Conservation (phyloP, 805 yeast species). For the Candida adriatica region DNA sequence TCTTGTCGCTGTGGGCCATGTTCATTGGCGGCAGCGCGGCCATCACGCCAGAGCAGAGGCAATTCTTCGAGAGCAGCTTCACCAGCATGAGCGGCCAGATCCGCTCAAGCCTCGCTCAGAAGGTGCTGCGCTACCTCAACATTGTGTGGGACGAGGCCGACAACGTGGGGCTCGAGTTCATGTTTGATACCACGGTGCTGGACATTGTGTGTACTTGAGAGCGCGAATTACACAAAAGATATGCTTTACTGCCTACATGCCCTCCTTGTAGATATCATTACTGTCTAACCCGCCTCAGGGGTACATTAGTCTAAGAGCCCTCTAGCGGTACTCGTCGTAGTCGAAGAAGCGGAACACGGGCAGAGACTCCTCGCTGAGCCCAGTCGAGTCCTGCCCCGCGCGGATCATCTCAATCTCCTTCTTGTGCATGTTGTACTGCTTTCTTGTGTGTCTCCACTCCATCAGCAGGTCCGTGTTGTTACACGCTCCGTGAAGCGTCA, state of each 20-base stretch:
- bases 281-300: too few relatives aligned
- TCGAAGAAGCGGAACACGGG: slow-evolving; percentile 30
- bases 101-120: slow-evolving; percentile 16
- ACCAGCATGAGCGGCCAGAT: slow-evolving; percentile 11
- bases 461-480: slow-evolving; percentile 29
- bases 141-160: slow-evolving; percentile 20
- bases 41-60: slow-evolving; percentile 8
- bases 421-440: slow-evolving; percentile 23
- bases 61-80: slow-evolving; percentile 9
- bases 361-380: slow-evolving; percentile 23
- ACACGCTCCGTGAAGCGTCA: slow-evolving; percentile 36
- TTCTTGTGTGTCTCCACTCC: slow-evolving; percentile 29
- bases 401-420: slow-evolving; percentile 21
- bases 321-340: slow-evolving; percentile 10
- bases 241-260: too few relatives aligned
- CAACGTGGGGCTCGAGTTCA: slow-evolving; percentile 19
- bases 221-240: too few relatives aligned
- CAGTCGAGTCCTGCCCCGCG: slow-evolving; percentile 18
- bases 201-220: slow-evolving; percentile 19
- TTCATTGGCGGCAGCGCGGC: slow-evolving; percentile 20
- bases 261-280: too few relatives aligned
- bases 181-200: slow-evolving; percentile 21
- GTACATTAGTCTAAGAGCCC: too few relatives aligned
- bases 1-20: slow-evolving; percentile 19
- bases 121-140: slow-evolving; percentile 19